Evolutionary conservation across 2,329 filamentous ascomycete genomes (phyloP).

Genomic region (Epichloe amarillans): DNA sequence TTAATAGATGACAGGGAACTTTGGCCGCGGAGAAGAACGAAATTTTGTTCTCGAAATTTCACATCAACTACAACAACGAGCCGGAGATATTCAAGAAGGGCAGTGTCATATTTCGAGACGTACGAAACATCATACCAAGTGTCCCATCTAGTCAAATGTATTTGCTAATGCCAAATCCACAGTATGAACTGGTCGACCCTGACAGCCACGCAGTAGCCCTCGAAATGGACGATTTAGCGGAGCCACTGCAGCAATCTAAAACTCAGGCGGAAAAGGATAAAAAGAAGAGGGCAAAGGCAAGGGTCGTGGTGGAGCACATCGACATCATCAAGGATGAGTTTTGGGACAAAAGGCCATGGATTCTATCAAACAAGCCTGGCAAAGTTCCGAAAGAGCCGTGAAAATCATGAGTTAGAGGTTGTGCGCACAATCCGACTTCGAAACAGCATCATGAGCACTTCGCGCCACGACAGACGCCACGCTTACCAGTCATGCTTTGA

Average conservation of each 20-base stretch:
- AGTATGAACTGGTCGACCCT: slow-evolving; percentile 61
- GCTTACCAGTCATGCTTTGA: neutral
- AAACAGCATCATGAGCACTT: neutral
- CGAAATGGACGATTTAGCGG: slow-evolving; percentile 35
- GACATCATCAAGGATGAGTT: slow-evolving; percentile 96
- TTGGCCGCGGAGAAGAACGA: slow-evolving; percentile 86
- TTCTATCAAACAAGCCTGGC: slow-evolving; percentile 61
- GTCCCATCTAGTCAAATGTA: neutral
- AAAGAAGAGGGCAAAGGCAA: slow-evolving; percentile 69
- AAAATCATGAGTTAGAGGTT: too few relatives aligned
- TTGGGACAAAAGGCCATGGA: slow-evolving; percentile 78
- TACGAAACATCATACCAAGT: slow-evolving; percentile 22
- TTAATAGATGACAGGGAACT: slow-evolving; percentile 48
- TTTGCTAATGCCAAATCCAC: slow-evolving; percentile 1
- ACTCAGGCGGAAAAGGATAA: slow-evolving; percentile 73
- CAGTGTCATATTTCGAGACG: slow-evolving; percentile 76
- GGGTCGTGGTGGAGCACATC: slow-evolving; percentile 68
- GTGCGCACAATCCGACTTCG: neutral
- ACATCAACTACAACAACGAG: slow-evolving; percentile 97
- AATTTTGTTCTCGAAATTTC: slow-evolving; percentile 77
- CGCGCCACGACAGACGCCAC: neutral
- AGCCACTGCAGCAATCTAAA: slow-evolving; percentile 50
- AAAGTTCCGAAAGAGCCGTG: slow-evolving; percentile 49
- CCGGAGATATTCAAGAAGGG: slow-evolving; percentile 87
- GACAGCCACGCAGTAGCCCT: slow-evolving; percentile 30